Evolutionary conservation across 495 filamentous ascomycete species (phyloP).

Genomic region (Aspergillus diversus): DNA sequence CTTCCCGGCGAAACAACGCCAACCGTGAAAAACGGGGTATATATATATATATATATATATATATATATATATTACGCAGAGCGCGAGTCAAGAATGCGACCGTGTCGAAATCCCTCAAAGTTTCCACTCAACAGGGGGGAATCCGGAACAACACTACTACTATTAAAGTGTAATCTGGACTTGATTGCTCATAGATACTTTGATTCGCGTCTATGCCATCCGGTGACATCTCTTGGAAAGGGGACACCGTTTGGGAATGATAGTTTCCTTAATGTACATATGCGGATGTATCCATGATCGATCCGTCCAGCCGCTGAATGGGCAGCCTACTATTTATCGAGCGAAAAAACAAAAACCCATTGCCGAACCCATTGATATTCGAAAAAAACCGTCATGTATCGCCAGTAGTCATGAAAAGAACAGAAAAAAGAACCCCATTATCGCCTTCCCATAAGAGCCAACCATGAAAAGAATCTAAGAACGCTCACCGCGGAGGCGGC

Average conservation of each 20-base stretch:
- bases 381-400: conserved; percentile 54
- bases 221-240: conserved; percentile 36
- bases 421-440: conserved; percentile 49
- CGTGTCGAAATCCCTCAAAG: too few relatives aligned
- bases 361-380: conserved; percentile 51
- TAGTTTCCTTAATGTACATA: conserved; percentile 49
- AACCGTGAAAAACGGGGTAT: too few relatives aligned
- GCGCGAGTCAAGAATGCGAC: too few relatives aligned
- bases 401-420: conserved; percentile 52
- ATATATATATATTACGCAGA: too few relatives aligned
- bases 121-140: too few relatives aligned
- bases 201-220: conserved; percentile 48
- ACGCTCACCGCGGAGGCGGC: conserved; percentile 95
- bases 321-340: conserved; percentile 44
- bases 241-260: conserved; percentile 35
- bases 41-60: too few relatives aligned
- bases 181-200: conserved; percentile 32
- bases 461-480: conserved; percentile 57
- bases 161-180: conserved; percentile 13
- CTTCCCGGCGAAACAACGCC: too few relatives aligned
- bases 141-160: too few relatives aligned
- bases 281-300: conserved; percentile 41
- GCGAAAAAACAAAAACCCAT: conserved; percentile 40
- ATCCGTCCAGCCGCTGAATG: conserved; percentile 37
- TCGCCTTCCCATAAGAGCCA: conserved; percentile 52